Base-by-base conservation (phyloP, 2,329 filamentous ascomycete species). In the Myriosclerotinia duriaeana region DNA sequence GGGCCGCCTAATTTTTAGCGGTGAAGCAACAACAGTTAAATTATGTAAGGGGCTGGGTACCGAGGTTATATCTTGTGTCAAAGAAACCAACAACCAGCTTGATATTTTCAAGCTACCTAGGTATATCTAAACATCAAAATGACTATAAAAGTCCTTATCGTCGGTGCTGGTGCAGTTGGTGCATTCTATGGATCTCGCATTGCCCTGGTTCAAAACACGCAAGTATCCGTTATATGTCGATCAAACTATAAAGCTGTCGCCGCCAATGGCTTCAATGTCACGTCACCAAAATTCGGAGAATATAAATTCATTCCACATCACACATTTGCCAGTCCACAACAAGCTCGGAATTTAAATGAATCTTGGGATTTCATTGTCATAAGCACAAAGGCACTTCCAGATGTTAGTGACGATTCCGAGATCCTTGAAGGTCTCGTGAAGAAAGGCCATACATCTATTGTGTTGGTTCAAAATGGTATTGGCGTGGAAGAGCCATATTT, bases 181-280 rank as follows among this genome's bases (percentile, higher is more conserved):
- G 89, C 87, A 65, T 91, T 91, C 79, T 91, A 90, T 73, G 88
- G 87, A 56, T 89, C 88, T 8, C 82, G 89, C 30, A 81, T 91
- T 20, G 87, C 89, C 71, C 80, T 85, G 71, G 84, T 85, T 78
- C 61, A 71, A 53, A 61, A 64, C 65, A 79, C 87, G 52, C 79
- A 84, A 66, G 86, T 90, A 60, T 91, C 89, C 6, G 85, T 91
- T 54, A 86, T 91, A 64, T 91, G 89, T 70, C 85, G 90, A 59
- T 91, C 89, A 52, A 92, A 92, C 79, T 92, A 90, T 80, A 77
- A 80, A 34, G 84, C 84, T 44, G 87, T 92, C 55, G 81, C 83
- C 64, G 77, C 79, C 12, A 78, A 82, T 34, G 90, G 89, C 56
- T 89, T 92, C 74, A 78, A 80, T 40, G 78, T 93, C 46, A 82